Evolutionary conservation across 164 flowering plant genomes (phyloP), one percentile per base, ranked within the genome.

Genomic region (Cinnamomum micranthum): DNA sequence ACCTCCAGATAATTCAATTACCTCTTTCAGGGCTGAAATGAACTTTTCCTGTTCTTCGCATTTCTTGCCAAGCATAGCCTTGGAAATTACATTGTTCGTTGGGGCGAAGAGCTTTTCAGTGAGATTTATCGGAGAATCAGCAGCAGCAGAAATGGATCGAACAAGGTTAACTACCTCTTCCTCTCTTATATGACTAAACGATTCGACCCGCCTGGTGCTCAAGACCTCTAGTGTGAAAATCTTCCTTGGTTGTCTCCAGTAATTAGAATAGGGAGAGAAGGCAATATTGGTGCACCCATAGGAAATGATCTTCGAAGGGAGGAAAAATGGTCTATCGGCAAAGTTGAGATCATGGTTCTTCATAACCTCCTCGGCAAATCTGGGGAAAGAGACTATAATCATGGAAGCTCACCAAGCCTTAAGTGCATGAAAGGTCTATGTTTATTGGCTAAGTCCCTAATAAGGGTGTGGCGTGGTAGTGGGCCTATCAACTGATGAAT

Each of bases 181-280:
- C 15, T 87, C 86, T 50, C 89, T 71, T 11, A 87, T 50, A 11
- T 82, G 76, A 23, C 66, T 35, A 50, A 74, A 82, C 2, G 85
- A 81, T 22, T 73, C 73, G 6, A 88, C 85, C 0, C 86, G 68
- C 52, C 80, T 83, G 1, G 74, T 3, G 35, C 82, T 84, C 1
- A 87, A 50, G 19, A 85, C 80, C 75, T 85, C 86, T 11, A 50
- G 4, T 0, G 55, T 65, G 62, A 85, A 87, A 14, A 87, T 73
- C 71, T 84, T 87, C 1, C 87, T 65, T 2, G 87, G 11, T 35
- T 70, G 70, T 50, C 73, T 67, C 79, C 76, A 77, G 24, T 72
- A 68, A 19, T 35, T 67, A 31, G 70, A 88, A 33, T 84, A 84
- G 2, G 87, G 85, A 13, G 88, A 70, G 69, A 27, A 81, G 28